Evolutionary conservation across 1,284 basidiomycete species (phyloP).

Genomic region (Stereum hirsutum): DNA sequence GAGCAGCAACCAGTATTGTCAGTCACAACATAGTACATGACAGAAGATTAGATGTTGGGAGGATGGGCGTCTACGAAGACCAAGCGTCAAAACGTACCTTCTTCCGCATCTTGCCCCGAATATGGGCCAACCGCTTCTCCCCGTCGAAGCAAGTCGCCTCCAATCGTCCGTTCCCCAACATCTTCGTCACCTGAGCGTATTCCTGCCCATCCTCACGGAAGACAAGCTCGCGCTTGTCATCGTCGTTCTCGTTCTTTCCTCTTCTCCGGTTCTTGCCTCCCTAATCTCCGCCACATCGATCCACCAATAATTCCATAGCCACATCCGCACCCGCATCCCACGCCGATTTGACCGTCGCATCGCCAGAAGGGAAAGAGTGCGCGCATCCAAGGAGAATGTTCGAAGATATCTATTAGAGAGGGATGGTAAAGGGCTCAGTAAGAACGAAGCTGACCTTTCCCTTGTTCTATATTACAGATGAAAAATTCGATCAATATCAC

Average conservation of each 20-base stretch:
- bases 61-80: not conserved
- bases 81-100: conserved; percentile 58
- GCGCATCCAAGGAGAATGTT: conserved; percentile 7
- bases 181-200: conserved; percentile 97
- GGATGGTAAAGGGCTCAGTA: not conserved
- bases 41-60: not conserved
- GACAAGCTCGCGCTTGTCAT: conserved; percentile 97
- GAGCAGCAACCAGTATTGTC: not conserved
- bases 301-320: no score
- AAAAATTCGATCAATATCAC: conserved; percentile 6
- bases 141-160: conserved; percentile 99
- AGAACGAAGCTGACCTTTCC: conserved; percentile 51
- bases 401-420: not conserved
- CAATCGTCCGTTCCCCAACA: conserved; percentile 97
- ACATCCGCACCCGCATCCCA: no score
- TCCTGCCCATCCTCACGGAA: conserved; percentile 99
- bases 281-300: no score
- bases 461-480: conserved; percentile 69
- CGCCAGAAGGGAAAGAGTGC: no score
- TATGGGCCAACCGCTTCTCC: conserved; percentile 95
- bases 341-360: no score
- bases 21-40: no score
- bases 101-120: conserved; percentile 98
- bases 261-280: conserved; percentile 99
- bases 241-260: conserved; percentile 99